phyloP scores from a whole-genome alignment of 768 basidiomycete genomes.

The Exidia glandulosa region DNA sequence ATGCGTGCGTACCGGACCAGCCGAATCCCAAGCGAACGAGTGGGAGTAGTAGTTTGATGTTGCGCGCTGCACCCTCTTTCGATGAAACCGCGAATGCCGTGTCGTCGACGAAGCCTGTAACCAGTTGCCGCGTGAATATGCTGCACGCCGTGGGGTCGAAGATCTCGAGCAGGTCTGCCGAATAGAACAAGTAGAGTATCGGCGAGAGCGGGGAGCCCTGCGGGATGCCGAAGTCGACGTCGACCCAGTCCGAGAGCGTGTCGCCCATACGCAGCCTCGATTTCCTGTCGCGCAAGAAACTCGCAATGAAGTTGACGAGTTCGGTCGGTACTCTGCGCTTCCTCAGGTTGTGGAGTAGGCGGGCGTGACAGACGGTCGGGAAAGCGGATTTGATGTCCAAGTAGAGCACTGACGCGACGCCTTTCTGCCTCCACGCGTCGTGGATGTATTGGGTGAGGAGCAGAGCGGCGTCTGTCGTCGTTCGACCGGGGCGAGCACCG shows the following conservation, averaged over 20 bases:
- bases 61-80: not conserved
- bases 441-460: conserved; percentile 3
- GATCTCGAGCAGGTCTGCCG: conserved; percentile 1
- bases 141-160: not conserved
- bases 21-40: not conserved
- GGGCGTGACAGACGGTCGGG: conserved; percentile 4
- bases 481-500: conserved; percentile 8
- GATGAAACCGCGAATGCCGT: not conserved
- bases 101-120: not conserved
- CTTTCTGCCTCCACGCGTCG: conserved; percentile 3
- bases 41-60: not conserved
- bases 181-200: conserved; percentile 9
- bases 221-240: conserved; percentile 1
- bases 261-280: conserved; percentile 3
- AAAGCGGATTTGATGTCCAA: conserved; percentile 10
- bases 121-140: not conserved
- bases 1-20: conserved; percentile 1
- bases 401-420: conserved; percentile 4
- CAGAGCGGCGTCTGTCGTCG: conserved; percentile 7
- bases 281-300: not conserved
- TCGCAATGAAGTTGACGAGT: not conserved
- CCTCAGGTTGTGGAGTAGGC: conserved; percentile 7
- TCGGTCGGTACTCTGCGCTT: conserved; percentile 2
- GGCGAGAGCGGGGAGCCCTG: conserved; percentile 7
- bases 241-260: not conserved